phyloP scores from a whole-genome alignment of 1,139 yeast genomes.

The Geotrichum restrictum region DNA sequence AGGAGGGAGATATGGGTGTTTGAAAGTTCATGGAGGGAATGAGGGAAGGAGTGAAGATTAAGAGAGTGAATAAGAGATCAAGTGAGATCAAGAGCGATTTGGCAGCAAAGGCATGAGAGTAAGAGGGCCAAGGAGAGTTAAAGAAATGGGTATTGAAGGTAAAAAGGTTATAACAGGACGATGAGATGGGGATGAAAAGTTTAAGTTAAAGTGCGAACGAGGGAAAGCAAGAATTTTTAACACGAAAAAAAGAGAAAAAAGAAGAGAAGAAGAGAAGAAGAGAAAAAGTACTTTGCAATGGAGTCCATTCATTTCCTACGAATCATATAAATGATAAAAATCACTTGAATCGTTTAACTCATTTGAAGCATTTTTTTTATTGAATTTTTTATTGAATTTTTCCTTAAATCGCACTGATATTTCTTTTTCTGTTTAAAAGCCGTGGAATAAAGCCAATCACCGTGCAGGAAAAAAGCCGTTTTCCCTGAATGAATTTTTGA shows the following conservation, averaged over 20 bases:
- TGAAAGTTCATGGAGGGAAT: constrained; percentile 6
- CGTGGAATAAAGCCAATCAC: constrained; percentile 3
- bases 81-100: not conserved
- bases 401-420: too few relatives aligned
- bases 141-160: not conserved
- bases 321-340: not conserved
- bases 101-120: not conserved
- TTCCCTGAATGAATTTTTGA: not conserved
- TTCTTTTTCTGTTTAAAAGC: not conserved
- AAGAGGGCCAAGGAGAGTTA: not conserved
- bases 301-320: too few relatives aligned
- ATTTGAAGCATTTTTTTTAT: too few relatives aligned
- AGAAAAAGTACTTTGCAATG: too few relatives aligned
- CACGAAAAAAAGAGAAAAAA: not conserved
- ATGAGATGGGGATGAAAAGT: constrained; percentile 1
- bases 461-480: not conserved
- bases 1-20: constrained; percentile 10
- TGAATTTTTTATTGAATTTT: not conserved
- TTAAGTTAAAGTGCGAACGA: not conserved
- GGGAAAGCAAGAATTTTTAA: not conserved
- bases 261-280: constrained; percentile 1
- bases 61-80: not conserved
- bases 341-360: too few relatives aligned
- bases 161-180: not conserved
- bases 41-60: not conserved